Base-by-base conservation (phyloP, 1,284 basidiomycete genomes). In the Neolentinus lepideus region DNA sequence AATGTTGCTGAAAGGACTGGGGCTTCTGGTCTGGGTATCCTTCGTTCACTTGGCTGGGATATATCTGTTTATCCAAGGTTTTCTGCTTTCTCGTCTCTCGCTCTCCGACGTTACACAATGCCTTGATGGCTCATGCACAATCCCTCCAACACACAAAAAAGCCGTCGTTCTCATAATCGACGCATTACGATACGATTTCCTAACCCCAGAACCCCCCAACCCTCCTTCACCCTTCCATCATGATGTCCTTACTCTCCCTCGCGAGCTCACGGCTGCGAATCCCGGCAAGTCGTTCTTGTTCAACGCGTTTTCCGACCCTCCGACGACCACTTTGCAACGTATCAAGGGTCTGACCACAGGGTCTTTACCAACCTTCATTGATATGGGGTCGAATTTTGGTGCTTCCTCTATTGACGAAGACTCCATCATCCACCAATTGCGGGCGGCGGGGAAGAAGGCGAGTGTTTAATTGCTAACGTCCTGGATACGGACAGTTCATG, bases 331-430 rank as follows among this genome's bases (percentile, higher is more conserved):
- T 0, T 80, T 99, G 51, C 97, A 99, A 69, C 81, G 97, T 1
- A 87, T 99, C 65, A 99, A 99, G 66, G 97, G 87, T 0, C 75
- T 99, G 52, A 98, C 94, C 0, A 98, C 97, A 0, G 97, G 97
- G 2, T 94, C 93, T 0, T 74, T 99, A 6, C 96, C 97, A 0
- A 99, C 97, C 0, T 99, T 99, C 65, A 83, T 99, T 52, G 96
- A 99, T 65, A 80, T 92, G 22, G 93, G 94, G 3, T 87, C 86
- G 54, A 98, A 94, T 68, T 98, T 99, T 73, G 91, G 88, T 21
- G 93, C 84, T 0, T 85, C 86, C 0, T 86, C 86, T 0, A 90
- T 98, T 47, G 76, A 79, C 11, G 96, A 99, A 70, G 97, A 99
- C 69, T 94, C 89, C 0, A 71, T 93, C 46, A 71, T 94, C 2